Evolutionary conservation across 768 basidiomycete species (phyloP).

Genomic region (Brasilioporus rufonigricans): DNA sequence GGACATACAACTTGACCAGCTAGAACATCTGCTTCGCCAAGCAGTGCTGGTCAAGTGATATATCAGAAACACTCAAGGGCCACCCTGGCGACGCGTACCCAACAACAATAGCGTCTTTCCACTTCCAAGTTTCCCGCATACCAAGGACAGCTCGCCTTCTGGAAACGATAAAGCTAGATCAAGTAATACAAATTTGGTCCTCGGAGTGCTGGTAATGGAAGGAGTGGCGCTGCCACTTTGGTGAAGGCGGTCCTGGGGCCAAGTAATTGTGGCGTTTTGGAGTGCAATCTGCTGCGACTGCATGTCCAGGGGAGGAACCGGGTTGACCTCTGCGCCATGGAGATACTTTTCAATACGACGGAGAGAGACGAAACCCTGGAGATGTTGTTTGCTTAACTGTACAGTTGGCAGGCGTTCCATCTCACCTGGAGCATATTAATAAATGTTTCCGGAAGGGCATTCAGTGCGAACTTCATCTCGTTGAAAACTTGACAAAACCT

Average conservation of each 20-base stretch:
- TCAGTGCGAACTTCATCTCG: constrained; percentile 86
- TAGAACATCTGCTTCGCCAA: constrained; percentile 60
- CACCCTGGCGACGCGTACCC: constrained; percentile 34
- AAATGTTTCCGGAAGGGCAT: constrained; percentile 85
- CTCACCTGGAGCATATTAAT: constrained; percentile 82
- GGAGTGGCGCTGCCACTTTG: constrained; percentile 45
- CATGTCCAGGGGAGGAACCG: constrained; percentile 54
- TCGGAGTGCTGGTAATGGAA: constrained; percentile 69
- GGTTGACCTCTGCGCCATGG: constrained; percentile 64
- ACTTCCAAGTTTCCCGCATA: constrained; percentile 87
- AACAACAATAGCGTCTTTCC: constrained; percentile 87
- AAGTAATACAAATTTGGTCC: constrained; percentile 74
- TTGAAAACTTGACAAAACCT: constrained; percentile 58
- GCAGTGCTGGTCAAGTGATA: constrained; percentile 47
- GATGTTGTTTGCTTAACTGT: background rate
- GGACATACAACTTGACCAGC: constrained; percentile 81
- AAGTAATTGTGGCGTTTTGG: constrained; percentile 85
- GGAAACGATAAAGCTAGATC: constrained; percentile 81
- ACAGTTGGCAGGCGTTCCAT: background rate
- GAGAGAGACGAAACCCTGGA: constrained; percentile 74
- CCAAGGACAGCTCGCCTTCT: constrained; percentile 69
- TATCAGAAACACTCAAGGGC: constrained; percentile 6
- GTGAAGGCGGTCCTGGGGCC: constrained; percentile 73
- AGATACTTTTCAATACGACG: constrained; percentile 92
- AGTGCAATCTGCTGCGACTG: constrained; percentile 66